A percentile compares a stretch with the other conserved stretches of the same genome.
Conservation (phyloP, 176 grass and related monocot genomes). For the Bromus sterilis region DNA sequence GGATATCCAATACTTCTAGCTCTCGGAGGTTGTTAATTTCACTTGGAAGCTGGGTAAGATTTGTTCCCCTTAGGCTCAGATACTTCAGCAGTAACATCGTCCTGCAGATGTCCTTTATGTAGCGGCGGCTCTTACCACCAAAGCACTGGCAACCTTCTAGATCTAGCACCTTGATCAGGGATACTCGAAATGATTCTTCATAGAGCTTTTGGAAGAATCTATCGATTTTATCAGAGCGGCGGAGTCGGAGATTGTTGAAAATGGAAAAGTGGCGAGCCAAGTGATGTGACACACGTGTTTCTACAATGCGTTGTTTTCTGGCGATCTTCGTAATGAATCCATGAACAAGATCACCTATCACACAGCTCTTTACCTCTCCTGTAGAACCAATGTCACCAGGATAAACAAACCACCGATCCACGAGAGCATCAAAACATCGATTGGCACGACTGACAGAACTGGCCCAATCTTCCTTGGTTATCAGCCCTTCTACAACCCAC, state of each 20-base stretch:
- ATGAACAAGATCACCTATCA: background rate
- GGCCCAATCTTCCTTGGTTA: background rate
- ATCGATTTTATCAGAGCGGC: background rate
- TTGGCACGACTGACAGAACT: background rate
- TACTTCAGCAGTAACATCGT: constrained; percentile 14
- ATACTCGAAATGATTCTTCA: background rate
- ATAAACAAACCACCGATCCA: background rate
- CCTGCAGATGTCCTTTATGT: background rate
- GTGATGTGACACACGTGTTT: background rate
- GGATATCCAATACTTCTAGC: constrained; percentile 22
- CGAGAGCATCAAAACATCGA: background rate
- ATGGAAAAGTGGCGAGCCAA: constrained; percentile 12
- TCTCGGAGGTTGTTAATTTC: constrained; percentile 23
- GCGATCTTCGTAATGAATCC: background rate
- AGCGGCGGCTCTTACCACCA: background rate
- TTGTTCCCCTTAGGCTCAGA: background rate
- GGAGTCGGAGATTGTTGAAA: background rate
- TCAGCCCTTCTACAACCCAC: background rate
- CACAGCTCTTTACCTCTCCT: constrained; percentile 1
- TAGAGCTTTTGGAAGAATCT: background rate
- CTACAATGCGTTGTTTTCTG: background rate
- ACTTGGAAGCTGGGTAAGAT: background rate
- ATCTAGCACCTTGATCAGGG: constrained; percentile 2
- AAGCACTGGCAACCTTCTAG: background rate
- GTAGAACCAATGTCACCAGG: background rate